Conservation (phyloP, 805 yeast genomes). For the Candida nanaspora region DNA sequence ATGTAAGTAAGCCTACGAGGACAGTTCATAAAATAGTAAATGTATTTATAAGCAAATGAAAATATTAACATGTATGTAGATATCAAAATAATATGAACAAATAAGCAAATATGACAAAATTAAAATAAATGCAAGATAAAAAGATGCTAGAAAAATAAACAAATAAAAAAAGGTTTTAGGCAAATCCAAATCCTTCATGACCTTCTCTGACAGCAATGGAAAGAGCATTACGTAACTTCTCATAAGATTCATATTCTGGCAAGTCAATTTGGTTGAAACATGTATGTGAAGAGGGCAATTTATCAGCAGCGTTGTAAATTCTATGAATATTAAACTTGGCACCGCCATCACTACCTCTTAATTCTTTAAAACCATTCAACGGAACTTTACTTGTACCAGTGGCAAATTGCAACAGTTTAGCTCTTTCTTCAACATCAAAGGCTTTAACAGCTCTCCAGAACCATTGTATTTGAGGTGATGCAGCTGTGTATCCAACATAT, state of each 20-base stretch:
- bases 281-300: conserved; percentile 93
- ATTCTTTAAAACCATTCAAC: conserved; percentile 82
- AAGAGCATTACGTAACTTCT: conserved; percentile 71
- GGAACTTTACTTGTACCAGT: conserved; percentile 98
- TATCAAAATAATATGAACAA: too few relatives aligned
- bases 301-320: conserved; percentile 76
- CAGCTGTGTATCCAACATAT: conserved; percentile 73
- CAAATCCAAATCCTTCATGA: conserved; percentile 92
- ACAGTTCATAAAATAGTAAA: too few relatives aligned
- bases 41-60: too few relatives aligned
- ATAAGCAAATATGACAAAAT: too few relatives aligned
- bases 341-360: conserved; percentile 81
- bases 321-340: conserved; percentile 85
- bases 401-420: conserved; percentile 87
- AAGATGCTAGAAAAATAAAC: not conserved
- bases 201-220: conserved; percentile 89
- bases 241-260: conserved; percentile 90
- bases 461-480: conserved; percentile 87
- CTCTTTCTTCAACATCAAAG: conserved; percentile 89
- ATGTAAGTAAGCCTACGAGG: too few relatives aligned
- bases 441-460: conserved; percentile 98
- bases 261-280: conserved; percentile 93
- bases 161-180: conserved; percentile 22
- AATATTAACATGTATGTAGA: too few relatives aligned
- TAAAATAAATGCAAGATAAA: too few relatives aligned